Evolutionary conservation across 2,329 filamentous ascomycete genomes (phyloP).

Genomic region (Pseudogymnoascus sp.): DNA sequence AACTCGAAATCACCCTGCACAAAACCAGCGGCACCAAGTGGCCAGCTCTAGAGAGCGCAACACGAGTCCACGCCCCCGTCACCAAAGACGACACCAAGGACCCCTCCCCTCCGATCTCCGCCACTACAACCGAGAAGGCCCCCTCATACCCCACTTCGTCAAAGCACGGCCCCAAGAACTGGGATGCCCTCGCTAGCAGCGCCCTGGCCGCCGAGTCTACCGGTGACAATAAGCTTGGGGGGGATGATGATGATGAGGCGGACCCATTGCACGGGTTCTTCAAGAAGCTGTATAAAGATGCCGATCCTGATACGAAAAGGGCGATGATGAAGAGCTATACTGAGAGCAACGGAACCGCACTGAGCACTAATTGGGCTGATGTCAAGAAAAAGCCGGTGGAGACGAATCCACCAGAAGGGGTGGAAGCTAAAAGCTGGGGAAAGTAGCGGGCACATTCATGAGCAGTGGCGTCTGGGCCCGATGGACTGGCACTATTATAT

Average conservation of each 20-base stretch:
- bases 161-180: slow-evolving; percentile 74
- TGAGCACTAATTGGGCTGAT: slow-evolving; percentile 88
- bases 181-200: slow-evolving; percentile 66
- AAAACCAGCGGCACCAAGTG: slow-evolving; percentile 49
- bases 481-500: not conserved
- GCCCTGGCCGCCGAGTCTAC: slow-evolving; percentile 29
- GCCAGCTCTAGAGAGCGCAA: slow-evolving; percentile 20
- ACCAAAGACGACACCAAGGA: slow-evolving; percentile 9
- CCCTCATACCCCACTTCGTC: slow-evolving; percentile 76
- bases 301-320: slow-evolving; percentile 69
- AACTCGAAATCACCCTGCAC: slow-evolving; percentile 66
- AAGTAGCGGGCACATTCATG: not conserved
- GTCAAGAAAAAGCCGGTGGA: slow-evolving; percentile 66
- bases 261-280: slow-evolving; percentile 76
- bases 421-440: not conserved
- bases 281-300: slow-evolving; percentile 73
- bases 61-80: not conserved
- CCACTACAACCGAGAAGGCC: slow-evolving; percentile 12
- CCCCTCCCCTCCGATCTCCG: not conserved
- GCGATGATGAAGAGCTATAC: slow-evolving; percentile 98
- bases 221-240: slow-evolving; percentile 30
- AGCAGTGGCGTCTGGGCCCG: not conserved
- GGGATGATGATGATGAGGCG: slow-evolving; percentile 49
- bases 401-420: slow-evolving; percentile 30
- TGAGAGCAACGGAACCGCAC: slow-evolving; percentile 85